Conservation (phyloP, 441 rosid genomes). For the Corymbia calophylla region DNA sequence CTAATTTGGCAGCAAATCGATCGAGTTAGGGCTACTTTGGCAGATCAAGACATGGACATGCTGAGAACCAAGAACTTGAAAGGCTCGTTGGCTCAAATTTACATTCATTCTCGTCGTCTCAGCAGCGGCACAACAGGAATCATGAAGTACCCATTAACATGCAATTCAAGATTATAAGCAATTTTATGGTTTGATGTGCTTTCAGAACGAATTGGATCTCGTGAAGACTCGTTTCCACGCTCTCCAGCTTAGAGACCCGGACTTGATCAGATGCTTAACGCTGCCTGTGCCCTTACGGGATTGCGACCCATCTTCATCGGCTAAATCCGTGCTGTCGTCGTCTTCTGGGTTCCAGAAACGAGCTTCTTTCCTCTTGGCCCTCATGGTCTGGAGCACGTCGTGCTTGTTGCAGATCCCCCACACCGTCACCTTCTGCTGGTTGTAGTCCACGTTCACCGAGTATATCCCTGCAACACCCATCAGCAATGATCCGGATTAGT, state of each 20-base stretch:
- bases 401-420: constrained; percentile 90
- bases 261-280: background rate
- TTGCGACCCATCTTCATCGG: background rate
- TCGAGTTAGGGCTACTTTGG: background rate
- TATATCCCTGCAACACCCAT: constrained; percentile 46
- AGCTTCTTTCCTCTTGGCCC: constrained; percentile 66
- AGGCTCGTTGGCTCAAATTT: background rate
- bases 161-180: background rate
- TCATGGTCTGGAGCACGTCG: constrained; percentile 46
- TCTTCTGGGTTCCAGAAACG: constrained; percentile 67
- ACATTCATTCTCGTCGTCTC: background rate
- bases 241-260: constrained; percentile 46
- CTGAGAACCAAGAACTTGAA: background rate
- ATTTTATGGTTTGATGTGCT: background rate
- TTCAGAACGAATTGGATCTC: constrained; percentile 53
- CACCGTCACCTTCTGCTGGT: constrained; percentile 71
- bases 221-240: constrained; percentile 52
- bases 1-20: background rate
- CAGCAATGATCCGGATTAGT: background rate
- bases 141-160: background rate
- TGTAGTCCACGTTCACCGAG: constrained; percentile 58
- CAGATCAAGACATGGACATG: background rate
- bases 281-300: constrained; percentile 13
- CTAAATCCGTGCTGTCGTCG: constrained; percentile 7
- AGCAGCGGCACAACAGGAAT: background rate